Percentiles rank a stretch among this genome's conserved stretches.
These are phyloP conservation scores for Globisporangium abappressorium DNA, from an alignment of 352 stramenopile species.

Conservation along the genomic window DNA sequence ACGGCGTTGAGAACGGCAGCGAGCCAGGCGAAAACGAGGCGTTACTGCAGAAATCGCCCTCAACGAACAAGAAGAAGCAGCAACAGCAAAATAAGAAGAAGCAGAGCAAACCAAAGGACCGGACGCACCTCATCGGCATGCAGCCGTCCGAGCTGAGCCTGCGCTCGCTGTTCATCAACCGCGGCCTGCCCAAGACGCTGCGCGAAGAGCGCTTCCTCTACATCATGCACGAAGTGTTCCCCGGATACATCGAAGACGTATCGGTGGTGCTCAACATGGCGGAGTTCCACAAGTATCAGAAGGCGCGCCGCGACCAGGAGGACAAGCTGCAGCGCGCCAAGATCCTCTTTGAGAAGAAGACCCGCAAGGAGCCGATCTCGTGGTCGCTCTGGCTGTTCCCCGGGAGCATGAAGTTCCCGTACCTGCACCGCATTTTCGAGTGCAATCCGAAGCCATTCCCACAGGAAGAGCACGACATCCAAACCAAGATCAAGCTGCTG, in stretches of 20 bases:
- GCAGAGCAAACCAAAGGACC: conserved; percentile 12
- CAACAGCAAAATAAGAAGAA: conserved; percentile 13
- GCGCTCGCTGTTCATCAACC: conserved; percentile 77
- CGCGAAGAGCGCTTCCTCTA: conserved; percentile 73
- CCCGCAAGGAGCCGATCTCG: conserved; percentile 40
- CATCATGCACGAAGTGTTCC: conserved; percentile 80
- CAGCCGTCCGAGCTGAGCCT: conserved; percentile 70
- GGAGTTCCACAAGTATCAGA: conserved; percentile 65
- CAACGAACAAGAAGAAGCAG: conserved; percentile 16
- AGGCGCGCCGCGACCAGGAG: conserved; percentile 43
- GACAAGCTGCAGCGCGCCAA: conserved; percentile 56
- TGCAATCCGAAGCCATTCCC: conserved; percentile 42
- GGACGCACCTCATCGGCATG: conserved; percentile 76
- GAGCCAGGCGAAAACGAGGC: conserved; percentile 12
- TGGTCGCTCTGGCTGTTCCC: conserved; percentile 69
- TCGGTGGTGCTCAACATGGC: conserved; percentile 80
- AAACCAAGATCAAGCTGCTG: conserved; percentile 53
- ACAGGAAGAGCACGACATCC: conserved; percentile 31
- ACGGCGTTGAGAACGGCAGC: not conserved
- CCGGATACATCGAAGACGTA: conserved; percentile 76
- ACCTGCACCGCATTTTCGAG: conserved; percentile 48
- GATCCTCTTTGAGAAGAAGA: conserved; percentile 42
- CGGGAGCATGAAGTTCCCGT: conserved; percentile 71
- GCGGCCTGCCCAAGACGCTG: conserved; percentile 68
- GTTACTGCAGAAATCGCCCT: conserved; percentile 15